phyloP scores from a whole-genome alignment of 2,329 filamentous ascomycete species.

The Chalaropsis ovoidea region DNA sequence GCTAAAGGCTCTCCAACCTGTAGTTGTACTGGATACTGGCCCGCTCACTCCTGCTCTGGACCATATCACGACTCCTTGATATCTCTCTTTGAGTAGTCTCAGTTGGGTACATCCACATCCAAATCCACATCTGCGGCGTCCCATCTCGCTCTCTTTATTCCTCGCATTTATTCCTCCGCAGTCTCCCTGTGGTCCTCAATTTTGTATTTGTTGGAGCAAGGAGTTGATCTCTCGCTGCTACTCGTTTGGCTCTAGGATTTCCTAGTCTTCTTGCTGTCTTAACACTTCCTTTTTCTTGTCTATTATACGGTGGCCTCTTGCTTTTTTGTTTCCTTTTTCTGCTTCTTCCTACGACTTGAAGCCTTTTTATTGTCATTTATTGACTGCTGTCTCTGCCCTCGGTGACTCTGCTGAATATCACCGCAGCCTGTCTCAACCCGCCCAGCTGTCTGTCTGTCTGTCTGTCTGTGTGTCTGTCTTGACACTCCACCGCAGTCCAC shows the following conservation, averaged over 20 bases:
- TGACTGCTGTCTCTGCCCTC: not conserved
- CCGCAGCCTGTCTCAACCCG: not conserved
- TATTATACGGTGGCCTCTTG: conserved; percentile 3
- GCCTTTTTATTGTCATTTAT: conserved; percentile 8
- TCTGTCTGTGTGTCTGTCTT: too few species aligned
- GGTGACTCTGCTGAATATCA: conserved; percentile 15
- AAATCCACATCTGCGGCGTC: not conserved
- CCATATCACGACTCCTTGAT: not conserved
- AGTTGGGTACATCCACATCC: not conserved
- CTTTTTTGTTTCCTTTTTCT: not conserved
- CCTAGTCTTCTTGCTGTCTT: conserved; percentile 1
- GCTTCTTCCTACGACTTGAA: not conserved
- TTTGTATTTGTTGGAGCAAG: not conserved
- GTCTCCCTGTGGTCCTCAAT: not conserved
- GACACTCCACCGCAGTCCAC: not conserved
- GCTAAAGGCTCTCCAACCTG: not conserved
- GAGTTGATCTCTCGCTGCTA: not conserved
- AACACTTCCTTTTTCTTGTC: conserved; percentile 8
- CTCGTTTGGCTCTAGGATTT: not conserved
- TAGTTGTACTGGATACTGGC: not conserved
- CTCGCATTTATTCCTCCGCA: not conserved
- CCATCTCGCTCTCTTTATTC: conserved; percentile 1
- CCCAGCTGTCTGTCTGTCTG: not conserved
- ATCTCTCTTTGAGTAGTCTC: conserved; percentile 3
- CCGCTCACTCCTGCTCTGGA: not conserved